phyloP scores from a whole-genome alignment of 371 early-diverging fungal genomes.

The Basidiobolus meristosporus region DNA sequence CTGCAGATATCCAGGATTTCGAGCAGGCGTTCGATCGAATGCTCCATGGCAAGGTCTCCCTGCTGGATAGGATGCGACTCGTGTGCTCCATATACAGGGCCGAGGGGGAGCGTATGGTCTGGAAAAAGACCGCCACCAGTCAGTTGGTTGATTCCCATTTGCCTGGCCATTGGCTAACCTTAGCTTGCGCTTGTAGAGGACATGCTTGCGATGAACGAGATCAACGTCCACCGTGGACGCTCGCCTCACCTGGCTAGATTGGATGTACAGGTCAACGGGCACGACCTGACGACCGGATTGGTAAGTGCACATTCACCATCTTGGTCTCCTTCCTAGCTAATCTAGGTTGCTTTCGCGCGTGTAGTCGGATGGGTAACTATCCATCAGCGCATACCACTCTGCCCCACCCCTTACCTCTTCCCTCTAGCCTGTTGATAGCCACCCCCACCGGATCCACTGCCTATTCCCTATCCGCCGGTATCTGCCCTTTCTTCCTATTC shows the following conservation, averaged over 20 bases:
- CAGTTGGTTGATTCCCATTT: too few relatives aligned
- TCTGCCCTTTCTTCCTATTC: background rate
- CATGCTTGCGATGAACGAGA: background rate
- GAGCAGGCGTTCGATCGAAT: constrained; percentile 29
- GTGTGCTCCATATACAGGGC: constrained; percentile 35
- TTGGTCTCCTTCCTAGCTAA: too few relatives aligned
- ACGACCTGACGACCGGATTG: constrained; percentile 68
- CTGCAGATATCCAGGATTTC: constrained; percentile 39
- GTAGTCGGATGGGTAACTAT: too few relatives aligned
- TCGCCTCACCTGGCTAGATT: constrained; percentile 64
- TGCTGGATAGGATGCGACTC: constrained; percentile 59
- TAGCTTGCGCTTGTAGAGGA: constrained; percentile 1
- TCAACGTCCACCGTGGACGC: constrained; percentile 31
- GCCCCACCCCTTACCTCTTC: too few relatives aligned
- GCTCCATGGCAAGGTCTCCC: constrained; percentile 30
- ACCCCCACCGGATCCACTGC: constrained; percentile 95
- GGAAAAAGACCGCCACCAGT: constrained; percentile 10
- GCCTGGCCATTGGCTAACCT: constrained; percentile 5
- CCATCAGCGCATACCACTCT: too few relatives aligned
- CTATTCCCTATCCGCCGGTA: constrained; percentile 74
- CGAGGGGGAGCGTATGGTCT: constrained; percentile 26
- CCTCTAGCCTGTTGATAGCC: constrained; percentile 57
- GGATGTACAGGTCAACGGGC: constrained; percentile 56
- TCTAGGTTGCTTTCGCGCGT: too few relatives aligned
- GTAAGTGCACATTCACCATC: constrained; percentile 46